Evolutionary conservation across 208 protist genomes (phyloP), one percentile per base, ranked within the genome.

Genomic region (Cochliopodium minus): DNA sequence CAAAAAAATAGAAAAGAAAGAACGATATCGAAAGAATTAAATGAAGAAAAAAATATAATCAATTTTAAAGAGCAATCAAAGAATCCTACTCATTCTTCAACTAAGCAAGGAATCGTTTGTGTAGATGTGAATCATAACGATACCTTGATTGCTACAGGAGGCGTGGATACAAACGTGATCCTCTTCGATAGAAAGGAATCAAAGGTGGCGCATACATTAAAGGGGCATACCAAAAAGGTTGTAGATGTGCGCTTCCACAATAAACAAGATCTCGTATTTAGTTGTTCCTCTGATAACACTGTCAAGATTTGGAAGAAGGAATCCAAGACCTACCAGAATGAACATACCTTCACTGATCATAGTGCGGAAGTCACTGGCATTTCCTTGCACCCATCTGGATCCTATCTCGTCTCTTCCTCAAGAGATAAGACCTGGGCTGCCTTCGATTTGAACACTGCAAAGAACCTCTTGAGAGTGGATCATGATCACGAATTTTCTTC

Each of bases 371-470:
- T 87, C 9, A 65, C 60, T 5, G 61, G 36, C 40, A 5, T 81
- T 10, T 46, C 64, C 4, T 15, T 90, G 0, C 74, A 83, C 43
- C 56, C 77, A 20, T 59, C 67, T 10, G 71, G 70, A n/a, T 51
- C 77, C 13, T 74, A 70, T 54, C 7, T 89, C 0, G 49, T 66
- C n/a, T 63, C 70, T 3, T 53, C 48, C 2, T 62, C 63, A 4
- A 20, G 28, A 3, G 82, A 88, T 57, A 26, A 43, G 20, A 61
- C 55, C 20, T 83, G 68, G 71, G 48, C 64, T 25, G 65, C 89
- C 29, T 61, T 52, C 53, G 79, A 90, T 54, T 25, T 88, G 23
- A 48, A 51, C 11, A 52, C 48, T 1, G 61, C 15, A 20, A 30
- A 15, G 11, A 29, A 0, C 2, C 20, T 55, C 0, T n/a, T 25